Evolutionary conservation across 768 basidiomycete species (phyloP), one percentile per base, ranked within the genome.

Genomic region (Leccinum rimulosum): DNA sequence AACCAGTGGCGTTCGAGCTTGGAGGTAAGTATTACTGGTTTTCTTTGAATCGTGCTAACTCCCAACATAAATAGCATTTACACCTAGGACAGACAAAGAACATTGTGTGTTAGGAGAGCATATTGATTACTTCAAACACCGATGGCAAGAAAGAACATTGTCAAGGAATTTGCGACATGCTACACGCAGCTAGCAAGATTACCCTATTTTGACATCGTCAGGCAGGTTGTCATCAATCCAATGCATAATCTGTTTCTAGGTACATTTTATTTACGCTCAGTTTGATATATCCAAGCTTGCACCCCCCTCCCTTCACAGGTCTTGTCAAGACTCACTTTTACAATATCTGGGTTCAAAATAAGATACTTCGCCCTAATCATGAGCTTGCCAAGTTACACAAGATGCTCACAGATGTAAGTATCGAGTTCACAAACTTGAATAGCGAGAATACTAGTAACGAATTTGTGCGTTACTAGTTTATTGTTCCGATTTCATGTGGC

Each of bases 341-440:
- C 19, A 64, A 68, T 22, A 70, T 70, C 12, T 70, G 69, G 69
- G 67, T 68, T 15, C 67, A 70, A 43, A 27, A 31, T 1, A 66
- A 67, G 9, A 63, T 70, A 15, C 56, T 70, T 3, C 54, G 53
- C 1, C 25, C 58, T 0, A 60, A 30, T 10, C 54, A 59, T 12
- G 54, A 59, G n/a, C 54, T 59, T 5, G 8, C 2, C 9, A 19
- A 17, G 6, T 31, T 60, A 1, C 54, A 60, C 27, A 6, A 60
- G 19, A 15, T 60, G 40, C 58, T 59, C 5, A 2, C 51, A 11
- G 33, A 58, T 5, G 31, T 45, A 45, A 19, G 43, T 28, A 28
- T 28, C 28, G 7, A 28, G 28, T 28, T 28, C 28, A 28, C 28
- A n/a, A n/a, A n/a, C 4, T n/a, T 43, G 17, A 8, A 43, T 28